Base-by-base conservation (phyloP, 2,329 filamentous ascomycete genomes). In the Trichoderma cornu-damae region DNA sequence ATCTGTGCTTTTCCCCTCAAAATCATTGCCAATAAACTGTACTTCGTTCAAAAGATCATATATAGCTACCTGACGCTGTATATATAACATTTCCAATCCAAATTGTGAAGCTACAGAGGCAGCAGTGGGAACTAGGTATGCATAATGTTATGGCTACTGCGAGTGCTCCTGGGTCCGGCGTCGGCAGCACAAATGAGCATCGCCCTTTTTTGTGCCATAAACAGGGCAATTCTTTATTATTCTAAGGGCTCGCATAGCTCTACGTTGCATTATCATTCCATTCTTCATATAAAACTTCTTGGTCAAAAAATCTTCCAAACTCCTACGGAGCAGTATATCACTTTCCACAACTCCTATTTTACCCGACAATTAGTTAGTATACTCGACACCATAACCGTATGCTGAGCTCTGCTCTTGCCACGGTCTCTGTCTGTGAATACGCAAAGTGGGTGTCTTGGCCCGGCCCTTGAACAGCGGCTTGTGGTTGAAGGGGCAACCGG, bases 381-480 rank as follows among this genome's bases (percentile, higher is more conserved):
- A n/a, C n/a, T n/a, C n/a, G n/a, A n/a, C n/a, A n/a, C n/a, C n/a
- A n/a, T n/a, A n/a, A 62, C 49, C 9, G 53, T 56, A 34, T 59
- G 28, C 24, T 62, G 60, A 6, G 60, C 47, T 58, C 51, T n/a
- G 59, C 59, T 20, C 60, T 49, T 3, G 60, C 59, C 9, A 61
- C 38, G 40, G 59, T 62, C 38, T 62, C 60, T 2, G 61, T 61
- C 42, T 62, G 61, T 2, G 48, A n/a, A 30, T 61, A 63, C 11
- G 54, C 46, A 50, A 52, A 63, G 22, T 62, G 56, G 38, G 40
- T 11, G 57, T 59, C 12, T 57, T 59, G 1, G 60, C 48, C 6
- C 55, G 7, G 0, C 8, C 4, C 16, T 46, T 49, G 49, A 62
- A 62, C 12, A 18, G n/a, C 4, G 60, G 61, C 58, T 62, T 60